These are phyloP conservation scores for Fusarium succisae DNA, from an alignment of 2,329 filamentous ascomycete genomes.

Conservation along the genomic window DNA sequence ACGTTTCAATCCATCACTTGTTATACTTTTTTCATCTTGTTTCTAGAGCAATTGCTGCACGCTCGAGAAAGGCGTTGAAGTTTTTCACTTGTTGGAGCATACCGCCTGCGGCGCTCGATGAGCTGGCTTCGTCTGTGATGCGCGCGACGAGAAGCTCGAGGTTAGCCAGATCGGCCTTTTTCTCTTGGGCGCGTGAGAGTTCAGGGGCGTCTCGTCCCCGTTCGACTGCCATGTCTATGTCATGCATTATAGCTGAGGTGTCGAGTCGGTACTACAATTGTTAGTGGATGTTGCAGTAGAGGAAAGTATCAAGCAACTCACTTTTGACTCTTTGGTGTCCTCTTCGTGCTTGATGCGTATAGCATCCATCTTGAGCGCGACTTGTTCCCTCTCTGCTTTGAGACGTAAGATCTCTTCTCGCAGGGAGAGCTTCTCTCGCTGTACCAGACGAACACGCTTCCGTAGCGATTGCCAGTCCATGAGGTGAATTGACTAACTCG, in stretches of 20 bases:
- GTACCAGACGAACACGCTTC: slow-evolving; percentile 65
- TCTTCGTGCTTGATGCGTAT: slow-evolving; percentile 68
- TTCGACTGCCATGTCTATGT: slow-evolving; percentile 67
- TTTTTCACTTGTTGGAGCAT: slow-evolving; percentile 65
- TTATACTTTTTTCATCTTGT: slow-evolving; percentile 43
- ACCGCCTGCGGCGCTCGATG: slow-evolving; percentile 59
- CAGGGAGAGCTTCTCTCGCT: slow-evolving; percentile 65
- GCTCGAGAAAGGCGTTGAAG: slow-evolving; percentile 72
- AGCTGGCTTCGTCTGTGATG: slow-evolving; percentile 63
- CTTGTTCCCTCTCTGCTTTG: slow-evolving; percentile 67
- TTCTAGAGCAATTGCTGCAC: slow-evolving; percentile 67
- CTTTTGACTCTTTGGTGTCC: slow-evolving; percentile 61
- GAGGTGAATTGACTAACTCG: slow-evolving; percentile 63
- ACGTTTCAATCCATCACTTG: slow-evolving; percentile 12
- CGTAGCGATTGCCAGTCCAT: slow-evolving; percentile 67
- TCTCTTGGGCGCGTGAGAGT: slow-evolving; percentile 56
- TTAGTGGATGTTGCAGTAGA: neutral
- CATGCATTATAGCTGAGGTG: slow-evolving; percentile 68
- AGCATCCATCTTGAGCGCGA: slow-evolving; percentile 70
- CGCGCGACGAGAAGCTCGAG: slow-evolving; percentile 66
- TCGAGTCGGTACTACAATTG: slow-evolving; percentile 55
- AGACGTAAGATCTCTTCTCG: slow-evolving; percentile 69
- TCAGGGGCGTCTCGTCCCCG: slow-evolving; percentile 60
- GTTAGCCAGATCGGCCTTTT: slow-evolving; percentile 62
- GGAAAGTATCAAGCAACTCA: slow-evolving; percentile 43